Percentiles rank a stretch among this genome's conserved stretches.
Conservation (phyloP, 108 stramenopile genomes). For the Epipyxis sp. region DNA sequence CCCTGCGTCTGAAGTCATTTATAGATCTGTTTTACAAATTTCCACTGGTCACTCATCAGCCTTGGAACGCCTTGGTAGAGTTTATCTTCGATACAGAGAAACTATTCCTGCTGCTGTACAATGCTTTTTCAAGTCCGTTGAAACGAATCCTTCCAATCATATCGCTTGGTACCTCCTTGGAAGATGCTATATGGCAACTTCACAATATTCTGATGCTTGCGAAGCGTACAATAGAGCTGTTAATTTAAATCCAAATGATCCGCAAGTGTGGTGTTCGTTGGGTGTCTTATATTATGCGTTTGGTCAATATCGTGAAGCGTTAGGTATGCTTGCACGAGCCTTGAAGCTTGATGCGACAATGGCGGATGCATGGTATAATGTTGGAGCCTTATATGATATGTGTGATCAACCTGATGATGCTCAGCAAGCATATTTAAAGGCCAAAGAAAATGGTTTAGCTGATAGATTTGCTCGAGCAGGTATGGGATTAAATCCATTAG, state of each 20-base stretch:
- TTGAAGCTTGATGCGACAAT: conserved; percentile 22
- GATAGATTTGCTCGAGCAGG: conserved; percentile 28
- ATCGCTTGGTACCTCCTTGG: conserved; percentile 32
- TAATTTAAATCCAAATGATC: conserved; percentile 30
- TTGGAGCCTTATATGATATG: conserved; percentile 33
- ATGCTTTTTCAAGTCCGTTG: conserved; percentile 32
- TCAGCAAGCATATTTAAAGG: conserved; percentile 25
- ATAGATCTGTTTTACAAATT: conserved; percentile 14
- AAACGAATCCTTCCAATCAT: conserved; percentile 31
- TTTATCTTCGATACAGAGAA: conserved; percentile 27
- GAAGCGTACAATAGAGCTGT: conserved; percentile 32
- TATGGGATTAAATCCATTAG: conserved; percentile 25
- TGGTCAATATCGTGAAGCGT: conserved; percentile 26
- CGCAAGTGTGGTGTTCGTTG: conserved; percentile 30
- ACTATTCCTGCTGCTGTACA: conserved; percentile 35
- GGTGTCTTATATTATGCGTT: conserved; percentile 30
- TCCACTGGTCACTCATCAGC: background rate
- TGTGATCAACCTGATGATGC: conserved; percentile 35
- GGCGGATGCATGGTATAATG: conserved; percentile 36
- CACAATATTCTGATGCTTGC: conserved; percentile 32
- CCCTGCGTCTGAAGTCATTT: conserved; percentile 26
- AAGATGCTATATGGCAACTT: conserved; percentile 31
- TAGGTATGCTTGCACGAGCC: conserved; percentile 19
- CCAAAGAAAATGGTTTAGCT: conserved; percentile 24
- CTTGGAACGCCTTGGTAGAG: conserved; percentile 31